Evolutionary conservation across 2,329 filamentous ascomycete species (phyloP), one percentile per base, ranked within the genome.

Genomic region (Nigrospora oryzae): DNA sequence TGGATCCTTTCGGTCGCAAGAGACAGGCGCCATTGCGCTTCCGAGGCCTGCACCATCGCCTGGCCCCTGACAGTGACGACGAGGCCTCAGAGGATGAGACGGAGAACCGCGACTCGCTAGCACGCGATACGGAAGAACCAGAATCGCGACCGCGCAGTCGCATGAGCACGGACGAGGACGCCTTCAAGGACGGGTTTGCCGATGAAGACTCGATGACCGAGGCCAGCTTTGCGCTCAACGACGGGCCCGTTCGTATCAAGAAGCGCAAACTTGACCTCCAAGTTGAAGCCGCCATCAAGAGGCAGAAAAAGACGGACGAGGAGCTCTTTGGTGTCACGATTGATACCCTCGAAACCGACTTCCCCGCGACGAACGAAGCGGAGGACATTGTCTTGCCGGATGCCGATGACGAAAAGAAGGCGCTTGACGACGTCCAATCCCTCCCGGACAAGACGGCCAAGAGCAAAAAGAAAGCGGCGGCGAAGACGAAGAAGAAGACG

Each of bases 71-170:
- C 49, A 86, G 85, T 50, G 84, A 88, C 36, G 86, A 85, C n/a
- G 88, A 96, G 61, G 94, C 89, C 16, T 62, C 59, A 0, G 90
- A 95, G 51, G 90, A 94, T 53, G 89, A 96, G 45, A 69, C 64
- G 2, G 77, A 79, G 51, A 77, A 77, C 39, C 66, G 69, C 35
- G 67, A 68, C 32, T 80, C 84, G 12, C 65, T 83, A 40, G 79
- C 77, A 12, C 75, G 83, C 38, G 89, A 90, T 59, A 94, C 87
- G 0, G 90, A 95, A 59, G 90, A 93, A 52, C 81, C 82, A 32
- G 90, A 93, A 48, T 95, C 87, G 51, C 79, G 85, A 36, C 85
- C 85, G 40, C 81, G 83, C 38, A 95, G 87, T 62, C 87, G 85
- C 36, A 76, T 82, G 72, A 80, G 75, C 57, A 75, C 75, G 2